Base-by-base conservation (phyloP, 169 alveolate genomes). In the Plasmodium knowlesi region DNA sequence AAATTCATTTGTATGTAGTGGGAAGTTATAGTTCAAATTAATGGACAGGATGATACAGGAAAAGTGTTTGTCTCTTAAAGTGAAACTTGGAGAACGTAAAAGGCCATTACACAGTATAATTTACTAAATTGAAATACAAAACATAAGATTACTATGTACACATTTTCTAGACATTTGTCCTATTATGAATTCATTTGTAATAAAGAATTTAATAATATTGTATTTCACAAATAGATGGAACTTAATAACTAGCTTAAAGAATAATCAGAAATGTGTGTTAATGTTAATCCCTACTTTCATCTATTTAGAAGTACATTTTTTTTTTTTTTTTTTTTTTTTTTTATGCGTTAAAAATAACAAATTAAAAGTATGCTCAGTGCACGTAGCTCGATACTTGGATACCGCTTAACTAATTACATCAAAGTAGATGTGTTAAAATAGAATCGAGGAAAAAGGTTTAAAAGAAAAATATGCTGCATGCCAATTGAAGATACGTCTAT, bases 1-100 rank as follows among this genome's bases (percentile, higher is more conserved):
- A 88, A 88, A 88, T 88, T 88, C 94, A 88, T 88, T 79, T 88
- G 94, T 28, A 12, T 78, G 30, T 57, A n/a, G 50, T 81, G 70
- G 53, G 70, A 81, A 81, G 22, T 43, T 50, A 81, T 50, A 81
- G 73, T 81, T 81, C 70, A 78, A 78, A 41, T 78, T 14, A 78
- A 19, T 1, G 70, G 32, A 34, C 25, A 78, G 22, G 84, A 28
- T 19, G 39, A 53, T 54, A 54, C 32, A 82, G 8, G 12, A 50
- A 54, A 50, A 82, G 32, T 28, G 19, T 12, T 54, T n/a, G 41
- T 54, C 22, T 82, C 70, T 53, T 82, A 82, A 28, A 82, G 54
- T 53, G 39, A 54, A 82, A 32, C 70, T 22, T 19, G 4, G 30
- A 54, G 39, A 82, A 28, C 8, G 80, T 54, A 54, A 82, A 22